Base-by-base conservation (phyloP, 1,139 yeast genomes). In the Kazachstania sp. region DNA sequence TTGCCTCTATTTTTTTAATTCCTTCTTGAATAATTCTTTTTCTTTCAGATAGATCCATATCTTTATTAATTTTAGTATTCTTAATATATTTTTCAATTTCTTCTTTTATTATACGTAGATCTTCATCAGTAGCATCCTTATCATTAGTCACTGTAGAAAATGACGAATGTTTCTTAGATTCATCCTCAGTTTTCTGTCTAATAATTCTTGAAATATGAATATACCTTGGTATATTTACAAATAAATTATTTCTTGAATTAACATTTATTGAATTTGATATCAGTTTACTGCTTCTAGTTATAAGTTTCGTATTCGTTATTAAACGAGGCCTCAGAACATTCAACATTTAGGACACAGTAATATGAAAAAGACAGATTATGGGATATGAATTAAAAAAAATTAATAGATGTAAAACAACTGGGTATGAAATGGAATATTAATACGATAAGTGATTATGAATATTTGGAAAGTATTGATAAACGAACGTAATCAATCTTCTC, bases 1-100 rank as follows among this genome's bases (percentile, higher is more conserved):
- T 53, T 6, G 56, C 54, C 42, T 58, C 60, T 15, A 61, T 41
- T 36, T 55, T 52, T 19, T 47, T 50, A 13, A 60, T 49, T 5
- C 56, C 56, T 39, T 58, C 59, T 35, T 58, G 58, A 19, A 61
- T 56, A 35, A 44, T 48, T 38, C 46, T 48, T 49, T 56, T 52
- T 7, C 54, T 51, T 32, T 42, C 45, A 5, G 50, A 53, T 34
- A 37, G 16, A 15, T 53, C 57, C 49, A 53, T 51, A 38, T 50
- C 45, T 20, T 45, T 46, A 6, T 45, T 42, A 11, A 45, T 49
- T 35, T 50, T 49, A 5, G 55, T 50, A 7, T 52, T 55, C 15
- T 55, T 50, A n/a, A 55, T 50, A 23, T 51, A 56, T 28, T 54
- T 51, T 30, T 54, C 47, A 31, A 56, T 54, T 43, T 58, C 58